phyloP scores from a whole-genome alignment of 1,284 basidiomycete species.

The Mycosarcoma mackinlayi region DNA sequence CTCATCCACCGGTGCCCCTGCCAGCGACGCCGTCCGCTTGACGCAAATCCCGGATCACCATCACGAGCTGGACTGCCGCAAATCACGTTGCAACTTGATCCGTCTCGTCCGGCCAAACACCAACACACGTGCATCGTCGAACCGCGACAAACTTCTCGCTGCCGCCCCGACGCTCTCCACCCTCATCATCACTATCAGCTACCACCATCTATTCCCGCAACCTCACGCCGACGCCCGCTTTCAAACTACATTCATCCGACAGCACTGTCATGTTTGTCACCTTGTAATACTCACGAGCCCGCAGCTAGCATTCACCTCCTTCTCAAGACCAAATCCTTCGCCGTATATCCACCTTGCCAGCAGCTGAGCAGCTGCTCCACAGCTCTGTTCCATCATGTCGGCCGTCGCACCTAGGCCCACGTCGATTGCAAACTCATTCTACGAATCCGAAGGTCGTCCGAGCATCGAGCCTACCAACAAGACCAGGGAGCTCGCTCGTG shows the following conservation, averaged over 20 bases:
- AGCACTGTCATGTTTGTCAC: no score
- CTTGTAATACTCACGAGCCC: no score
- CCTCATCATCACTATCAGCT: background rate
- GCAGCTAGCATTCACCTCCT: no score
- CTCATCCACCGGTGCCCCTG: background rate
- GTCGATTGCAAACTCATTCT: slow-evolving; percentile 41
- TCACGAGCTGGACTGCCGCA: no score
- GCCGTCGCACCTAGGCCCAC: slow-evolving; percentile 29
- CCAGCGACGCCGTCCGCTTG: background rate
- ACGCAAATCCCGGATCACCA: background rate
- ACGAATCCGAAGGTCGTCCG: slow-evolving; percentile 36
- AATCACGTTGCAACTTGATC: no score
- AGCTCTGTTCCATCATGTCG: slow-evolving; percentile 17
- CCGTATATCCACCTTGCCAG: background rate
- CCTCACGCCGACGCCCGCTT: no score
- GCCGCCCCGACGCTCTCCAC: no score
- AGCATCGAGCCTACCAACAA: slow-evolving; percentile 43
- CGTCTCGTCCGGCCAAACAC: no score
- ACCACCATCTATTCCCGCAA: background rate
- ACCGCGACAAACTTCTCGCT: no score
- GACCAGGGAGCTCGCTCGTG: slow-evolving; percentile 39
- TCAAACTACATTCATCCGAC: no score
- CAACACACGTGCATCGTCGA: background rate
- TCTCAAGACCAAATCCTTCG: background rate
- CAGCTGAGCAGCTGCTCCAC: background rate